Conservation (phyloP, 1,284 basidiomycete species). For the Ceratobasidium sp. region DNA sequence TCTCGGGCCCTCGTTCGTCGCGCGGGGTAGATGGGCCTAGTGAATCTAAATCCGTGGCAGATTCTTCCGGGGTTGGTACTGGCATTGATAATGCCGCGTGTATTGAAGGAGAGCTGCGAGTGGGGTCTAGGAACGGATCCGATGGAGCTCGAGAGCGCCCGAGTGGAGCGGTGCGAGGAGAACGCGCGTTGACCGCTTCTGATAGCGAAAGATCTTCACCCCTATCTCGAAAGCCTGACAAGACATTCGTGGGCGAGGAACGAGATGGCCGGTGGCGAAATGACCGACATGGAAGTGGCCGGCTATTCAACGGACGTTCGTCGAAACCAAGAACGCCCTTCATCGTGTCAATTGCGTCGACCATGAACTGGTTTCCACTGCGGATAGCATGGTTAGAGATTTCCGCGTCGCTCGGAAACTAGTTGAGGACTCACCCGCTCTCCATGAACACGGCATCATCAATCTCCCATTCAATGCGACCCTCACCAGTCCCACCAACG, state of each 20-base stretch:
- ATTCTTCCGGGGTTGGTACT: conserved; percentile 28
- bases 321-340: conserved; percentile 41
- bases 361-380: conserved; percentile 42
- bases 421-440: conserved; percentile 40
- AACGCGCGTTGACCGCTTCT: neutral
- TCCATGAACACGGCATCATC: conserved; percentile 44
- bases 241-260: conserved; percentile 14
- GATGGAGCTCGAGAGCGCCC: conserved; percentile 30
- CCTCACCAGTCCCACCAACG: conserved; percentile 41
- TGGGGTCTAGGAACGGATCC: conserved; percentile 33
- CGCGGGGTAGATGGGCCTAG: conserved; percentile 24
- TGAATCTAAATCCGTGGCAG: conserved; percentile 29
- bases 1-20: conserved; percentile 33
- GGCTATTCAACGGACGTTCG: conserved; percentile 27
- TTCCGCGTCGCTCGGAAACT: neutral
- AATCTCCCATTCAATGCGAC: conserved; percentile 43
- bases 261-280: conserved; percentile 30
- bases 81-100: conserved; percentile 31
- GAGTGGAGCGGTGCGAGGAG: conserved; percentile 10
- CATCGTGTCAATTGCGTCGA: conserved; percentile 42
- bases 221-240: conserved; percentile 3
- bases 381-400: conserved; percentile 1
- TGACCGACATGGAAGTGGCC: conserved; percentile 33
- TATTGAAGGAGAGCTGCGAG: conserved; percentile 31
- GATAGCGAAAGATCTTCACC: conserved; percentile 5